These are phyloP conservation scores for Mortierella sp. DNA, from an alignment of 371 early-diverging fungal genomes.

Conservation along the genomic window DNA sequence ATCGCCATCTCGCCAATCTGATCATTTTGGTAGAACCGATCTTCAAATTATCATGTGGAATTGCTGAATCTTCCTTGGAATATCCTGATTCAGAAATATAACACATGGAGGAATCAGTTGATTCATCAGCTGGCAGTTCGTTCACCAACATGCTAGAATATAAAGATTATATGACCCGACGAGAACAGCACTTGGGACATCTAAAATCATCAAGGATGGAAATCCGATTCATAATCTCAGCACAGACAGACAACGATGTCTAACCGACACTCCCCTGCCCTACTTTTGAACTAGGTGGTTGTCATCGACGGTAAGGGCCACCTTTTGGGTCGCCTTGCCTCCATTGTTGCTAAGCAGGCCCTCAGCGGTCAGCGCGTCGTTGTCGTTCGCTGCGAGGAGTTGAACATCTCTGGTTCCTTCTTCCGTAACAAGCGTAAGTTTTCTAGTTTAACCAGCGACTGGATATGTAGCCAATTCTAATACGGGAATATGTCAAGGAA, in stretches of 20 bases:
- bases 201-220: not conserved
- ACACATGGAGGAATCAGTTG: too few species aligned
- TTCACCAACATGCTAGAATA: not conserved
- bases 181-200: not conserved
- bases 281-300: slow-evolving; percentile 78
- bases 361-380: slow-evolving; percentile 98
- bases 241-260: too few species aligned
- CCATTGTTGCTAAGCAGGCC: slow-evolving; percentile 98
- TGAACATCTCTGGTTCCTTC: slow-evolving; percentile 98
- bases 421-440: slow-evolving; percentile 98
- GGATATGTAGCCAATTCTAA: not conserved
- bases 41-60: slow-evolving; percentile 28
- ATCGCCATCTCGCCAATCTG: not conserved
- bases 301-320: slow-evolving; percentile 99
- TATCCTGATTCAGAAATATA: not conserved
- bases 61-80: slow-evolving; percentile 14
- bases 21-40: slow-evolving; percentile 7
- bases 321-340: slow-evolving; percentile 98
- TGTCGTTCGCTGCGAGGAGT: slow-evolving; percentile 98
- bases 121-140: not conserved
- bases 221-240: too few species aligned
- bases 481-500: not conserved
- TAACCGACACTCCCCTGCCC: slow-evolving; percentile 8
- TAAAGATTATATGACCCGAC: not conserved
- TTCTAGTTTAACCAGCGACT: too few species aligned